These are phyloP conservation scores for Auricularia cornea DNA, from an alignment of 768 basidiomycete genomes.

Conservation along the genomic window DNA sequence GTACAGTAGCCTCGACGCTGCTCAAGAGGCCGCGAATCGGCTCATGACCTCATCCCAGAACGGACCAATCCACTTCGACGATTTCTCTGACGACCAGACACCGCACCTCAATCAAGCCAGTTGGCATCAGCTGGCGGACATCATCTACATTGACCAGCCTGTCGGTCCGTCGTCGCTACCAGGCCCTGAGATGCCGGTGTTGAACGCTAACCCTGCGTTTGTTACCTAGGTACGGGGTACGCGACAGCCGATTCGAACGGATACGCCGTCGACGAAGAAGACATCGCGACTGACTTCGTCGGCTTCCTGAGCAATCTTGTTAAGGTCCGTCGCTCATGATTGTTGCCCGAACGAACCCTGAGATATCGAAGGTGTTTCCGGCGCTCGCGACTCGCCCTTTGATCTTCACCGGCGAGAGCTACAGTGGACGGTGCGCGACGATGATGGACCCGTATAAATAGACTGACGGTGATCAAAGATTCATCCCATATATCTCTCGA, in stretches of 20 bases:
- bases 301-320: constrained; percentile 65
- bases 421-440: constrained; percentile 42
- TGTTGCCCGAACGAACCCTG: not conserved
- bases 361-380: constrained; percentile 36
- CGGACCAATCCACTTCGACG: not conserved
- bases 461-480: constrained; percentile 42
- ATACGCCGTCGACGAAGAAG: constrained; percentile 41
- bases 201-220: not conserved
- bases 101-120: not conserved
- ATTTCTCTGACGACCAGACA: not conserved
- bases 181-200: not conserved
- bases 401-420: constrained; percentile 64
- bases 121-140: not conserved
- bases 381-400: constrained; percentile 57
- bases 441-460: not conserved
- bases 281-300: constrained; percentile 51
- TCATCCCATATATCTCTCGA: constrained; percentile 67
- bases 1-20: not conserved
- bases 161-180: not conserved
- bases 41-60: not conserved
- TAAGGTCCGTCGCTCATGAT: constrained; percentile 32
- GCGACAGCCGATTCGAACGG: not conserved
- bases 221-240: not conserved
- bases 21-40: not conserved
- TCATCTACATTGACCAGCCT: constrained; percentile 2